Evolutionary conservation across 768 basidiomycete species (phyloP).

Genomic region (Suillus decipiens): DNA sequence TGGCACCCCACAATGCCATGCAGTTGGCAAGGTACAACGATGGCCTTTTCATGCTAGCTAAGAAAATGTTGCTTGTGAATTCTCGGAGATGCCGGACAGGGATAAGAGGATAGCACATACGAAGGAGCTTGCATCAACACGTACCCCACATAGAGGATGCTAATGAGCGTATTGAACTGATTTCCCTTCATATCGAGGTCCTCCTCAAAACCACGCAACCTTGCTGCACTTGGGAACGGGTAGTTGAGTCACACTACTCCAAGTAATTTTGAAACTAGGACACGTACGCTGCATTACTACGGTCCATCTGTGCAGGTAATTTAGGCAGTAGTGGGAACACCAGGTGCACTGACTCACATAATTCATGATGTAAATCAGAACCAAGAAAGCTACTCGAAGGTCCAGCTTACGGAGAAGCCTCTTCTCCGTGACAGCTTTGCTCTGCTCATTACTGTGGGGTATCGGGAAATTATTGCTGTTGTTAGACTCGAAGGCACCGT

Average conservation of each 20-base stretch:
- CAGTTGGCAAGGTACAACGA: conserved; percentile 64
- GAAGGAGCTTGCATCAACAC: conserved; percentile 76
- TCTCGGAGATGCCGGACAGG: background rate
- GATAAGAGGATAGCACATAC: conserved; percentile 38
- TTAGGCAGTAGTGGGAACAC: conserved; percentile 2
- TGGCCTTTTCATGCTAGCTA: conserved; percentile 64
- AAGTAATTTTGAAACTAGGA: background rate
- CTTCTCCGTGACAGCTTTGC: conserved; percentile 43
- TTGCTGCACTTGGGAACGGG: conserved; percentile 53
- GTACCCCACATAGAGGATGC: conserved; percentile 69
- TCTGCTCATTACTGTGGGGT: conserved; percentile 16
- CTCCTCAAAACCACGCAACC: conserved; percentile 66
- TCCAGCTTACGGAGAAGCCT: conserved; percentile 47
- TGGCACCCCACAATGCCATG: conserved; percentile 71
- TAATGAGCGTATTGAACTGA: conserved; percentile 68
- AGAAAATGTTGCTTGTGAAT: conserved; percentile 60
- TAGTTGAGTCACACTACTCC: background rate
- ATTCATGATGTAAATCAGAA: conserved; percentile 50
- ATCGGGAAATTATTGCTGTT: background rate
- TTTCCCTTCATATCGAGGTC: conserved; percentile 60
- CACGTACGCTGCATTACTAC: conserved; percentile 64
- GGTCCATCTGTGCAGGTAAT: conserved; percentile 51
- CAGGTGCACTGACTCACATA: conserved; percentile 34
- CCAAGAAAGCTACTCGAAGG: conserved; percentile 43
- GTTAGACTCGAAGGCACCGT: background rate